Percentiles rank a stretch among this genome's conserved stretches.
Evolutionary conservation across 2,329 filamentous ascomycete genomes (phyloP).

Genomic region (Trichoderma semiorbis): DNA sequence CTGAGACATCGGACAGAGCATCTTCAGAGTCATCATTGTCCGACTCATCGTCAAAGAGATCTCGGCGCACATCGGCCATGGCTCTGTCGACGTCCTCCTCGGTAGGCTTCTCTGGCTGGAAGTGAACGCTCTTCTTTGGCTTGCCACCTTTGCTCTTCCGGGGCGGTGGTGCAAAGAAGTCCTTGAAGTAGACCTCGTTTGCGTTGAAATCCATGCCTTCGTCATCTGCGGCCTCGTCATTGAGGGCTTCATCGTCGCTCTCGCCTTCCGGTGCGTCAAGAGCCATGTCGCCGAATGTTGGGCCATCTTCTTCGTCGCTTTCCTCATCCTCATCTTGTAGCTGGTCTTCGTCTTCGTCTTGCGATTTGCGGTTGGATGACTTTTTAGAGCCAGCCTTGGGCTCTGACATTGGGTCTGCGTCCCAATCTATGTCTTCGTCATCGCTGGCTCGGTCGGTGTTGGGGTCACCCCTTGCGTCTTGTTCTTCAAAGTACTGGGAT

Average conservation of each 20-base stretch:
- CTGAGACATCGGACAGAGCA: conserved; percentile 62
- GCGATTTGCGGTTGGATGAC: conserved; percentile 33
- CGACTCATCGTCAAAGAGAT: conserved; percentile 79
- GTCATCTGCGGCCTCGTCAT: conserved; percentile 51
- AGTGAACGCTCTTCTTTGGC: conserved; percentile 39
- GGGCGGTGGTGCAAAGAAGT: conserved; percentile 88
- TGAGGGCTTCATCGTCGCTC: conserved; percentile 59
- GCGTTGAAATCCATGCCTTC: conserved; percentile 66
- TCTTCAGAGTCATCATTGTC: conserved; percentile 64
- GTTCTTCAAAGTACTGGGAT: conserved; percentile 82
- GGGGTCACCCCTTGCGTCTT: conserved; percentile 73
- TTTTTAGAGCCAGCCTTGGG: conserved; percentile 28
- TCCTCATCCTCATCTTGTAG: conserved; percentile 47
- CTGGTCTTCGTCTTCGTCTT: conserved; percentile 56
- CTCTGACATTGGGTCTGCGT: conserved; percentile 64
- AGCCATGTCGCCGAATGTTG: conserved; percentile 78
- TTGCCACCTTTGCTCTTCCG: conserved; percentile 53
- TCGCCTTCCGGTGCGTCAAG: conserved; percentile 69
- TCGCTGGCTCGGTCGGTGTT: conserved; percentile 73
- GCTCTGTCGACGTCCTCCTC: conserved; percentile 73
- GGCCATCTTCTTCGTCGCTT: conserved; percentile 69
- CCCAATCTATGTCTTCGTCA: conserved; percentile 87
- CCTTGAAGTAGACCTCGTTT: conserved; percentile 84
- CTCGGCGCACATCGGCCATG: conserved; percentile 81
- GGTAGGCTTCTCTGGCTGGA: conserved; percentile 44